Evolutionary conservation across 108 stramenopile genomes (phyloP).

Genomic region (Nitzschia sp.): DNA sequence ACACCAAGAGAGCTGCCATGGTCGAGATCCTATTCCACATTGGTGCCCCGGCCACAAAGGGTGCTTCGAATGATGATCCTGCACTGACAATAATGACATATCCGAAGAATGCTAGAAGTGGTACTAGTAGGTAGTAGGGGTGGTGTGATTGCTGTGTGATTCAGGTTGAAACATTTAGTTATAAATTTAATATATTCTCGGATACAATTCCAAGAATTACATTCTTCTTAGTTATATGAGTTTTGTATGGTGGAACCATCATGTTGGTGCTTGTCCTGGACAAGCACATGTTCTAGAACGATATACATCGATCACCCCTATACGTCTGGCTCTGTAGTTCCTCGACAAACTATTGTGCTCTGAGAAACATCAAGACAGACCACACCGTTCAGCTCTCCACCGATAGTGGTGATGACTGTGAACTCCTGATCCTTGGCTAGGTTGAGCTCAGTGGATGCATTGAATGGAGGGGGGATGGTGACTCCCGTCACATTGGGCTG

Average conservation of each 20-base stretch:
- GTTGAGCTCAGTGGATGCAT: neutral
- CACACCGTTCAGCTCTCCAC: conserved; percentile 6
- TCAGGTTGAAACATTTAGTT: too few relatives aligned
- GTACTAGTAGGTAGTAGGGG: too few relatives aligned
- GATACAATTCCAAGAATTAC: too few relatives aligned
- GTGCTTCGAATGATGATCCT: neutral
- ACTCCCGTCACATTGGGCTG: neutral
- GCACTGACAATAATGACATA: too few relatives aligned
- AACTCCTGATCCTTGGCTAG: neutral
- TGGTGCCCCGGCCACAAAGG: too few relatives aligned
- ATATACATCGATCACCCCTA: neutral
- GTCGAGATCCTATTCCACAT: neutral
- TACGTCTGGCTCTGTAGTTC: conserved; percentile 1
- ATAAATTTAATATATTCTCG: too few relatives aligned
- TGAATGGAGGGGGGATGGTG: conserved; percentile 14
- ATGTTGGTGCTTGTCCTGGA: too few relatives aligned
- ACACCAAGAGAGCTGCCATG: conserved; percentile 1
- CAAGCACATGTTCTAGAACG: too few relatives aligned
- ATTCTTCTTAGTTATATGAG: too few relatives aligned
- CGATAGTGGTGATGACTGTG: conserved; percentile 15
- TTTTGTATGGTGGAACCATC: neutral
- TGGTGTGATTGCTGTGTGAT: too few relatives aligned
- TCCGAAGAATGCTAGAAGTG: too few relatives aligned
- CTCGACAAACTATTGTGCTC: neutral
- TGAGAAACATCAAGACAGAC: conserved; percentile 18